Base-by-base conservation (phyloP, 192 early-diverging fungal genomes). In the Gigaspora rosea region DNA sequence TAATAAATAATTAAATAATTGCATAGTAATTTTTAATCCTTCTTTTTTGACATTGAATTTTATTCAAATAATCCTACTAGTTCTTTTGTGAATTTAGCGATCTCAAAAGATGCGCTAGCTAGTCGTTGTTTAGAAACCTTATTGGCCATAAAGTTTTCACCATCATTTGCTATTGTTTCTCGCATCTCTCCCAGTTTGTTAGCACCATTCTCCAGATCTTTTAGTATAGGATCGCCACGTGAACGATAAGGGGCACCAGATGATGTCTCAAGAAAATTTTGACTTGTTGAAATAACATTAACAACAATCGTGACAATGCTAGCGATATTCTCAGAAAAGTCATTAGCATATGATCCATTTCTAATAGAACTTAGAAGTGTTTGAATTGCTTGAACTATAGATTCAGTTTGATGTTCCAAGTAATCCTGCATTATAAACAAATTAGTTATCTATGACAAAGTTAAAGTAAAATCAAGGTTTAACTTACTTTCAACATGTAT, bases 31-130 rank as follows among this genome's bases (percentile, higher is more conserved):
- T 1, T 41, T 41, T 41, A 6, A 7, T 41, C 3, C 41, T 41
- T 41, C 7, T 41, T 41, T 41, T 41, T 41, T 41, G 7, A 41
- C 2, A 41, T 41, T 41, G 41, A 54, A 56, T 56, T 13, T 5
- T 56, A 56, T 56, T 56, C 52, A 56, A 56, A 18, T 56, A 56
- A 56, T 15, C 52, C 52, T 5, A 56, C 52, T 15, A 56, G 12
- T 56, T 93, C 92, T 80, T 95, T 95, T 58, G 94, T 94, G 76
- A 85, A 91, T 84, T 94, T 94, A 27, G 94, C 95, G 78, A 98
- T 94, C 72, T 98, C 95, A 84, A 95, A 95, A 59, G 90, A 84
- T 2, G 91, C 92, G 56, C 90, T 91, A 7, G 94, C 94, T 65
- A 98, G 82, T 68, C 92, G 83, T 80, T 95, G 92, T 81, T 96